Percentiles rank a stretch among this genome's conserved stretches.
These are phyloP conservation scores for Chrysosporium keratinophilum DNA, from an alignment of 2,329 filamentous ascomycete genomes.

Conservation along the genomic window DNA sequence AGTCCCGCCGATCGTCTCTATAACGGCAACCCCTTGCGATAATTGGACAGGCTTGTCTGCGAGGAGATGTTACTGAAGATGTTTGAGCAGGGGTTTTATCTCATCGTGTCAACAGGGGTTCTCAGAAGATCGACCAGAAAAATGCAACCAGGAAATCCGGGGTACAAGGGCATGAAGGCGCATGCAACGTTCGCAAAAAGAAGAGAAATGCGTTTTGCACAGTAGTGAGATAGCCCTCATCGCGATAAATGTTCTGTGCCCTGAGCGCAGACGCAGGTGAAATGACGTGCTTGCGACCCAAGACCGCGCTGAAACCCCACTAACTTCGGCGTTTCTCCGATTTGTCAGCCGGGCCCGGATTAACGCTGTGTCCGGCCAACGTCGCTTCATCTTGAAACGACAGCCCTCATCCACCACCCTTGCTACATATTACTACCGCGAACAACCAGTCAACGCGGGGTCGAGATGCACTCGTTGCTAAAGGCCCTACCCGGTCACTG, in stretches of 20 bases:
- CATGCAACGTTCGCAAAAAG: neutral
- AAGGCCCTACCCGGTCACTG: too few relatives aligned
- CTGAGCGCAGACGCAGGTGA: neutral
- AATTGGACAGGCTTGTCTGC: slow-evolving; percentile 9
- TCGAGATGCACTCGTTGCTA: too few relatives aligned
- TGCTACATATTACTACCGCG: too few relatives aligned
- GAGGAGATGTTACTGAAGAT: slow-evolving; percentile 8
- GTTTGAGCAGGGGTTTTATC: slow-evolving; percentile 9
- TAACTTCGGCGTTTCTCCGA: slow-evolving; percentile 1
- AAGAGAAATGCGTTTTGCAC: neutral
- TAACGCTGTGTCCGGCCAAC: neutral
- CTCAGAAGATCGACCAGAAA: slow-evolving; percentile 5
- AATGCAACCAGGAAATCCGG: slow-evolving; percentile 10
- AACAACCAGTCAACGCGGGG: too few relatives aligned
- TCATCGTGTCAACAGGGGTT: slow-evolving; percentile 4
- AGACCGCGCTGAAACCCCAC: neutral
- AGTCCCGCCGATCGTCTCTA: neutral
- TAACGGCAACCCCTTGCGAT: slow-evolving; percentile 1
- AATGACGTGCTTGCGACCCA: slow-evolving; percentile 6
- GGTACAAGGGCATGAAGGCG: neutral
- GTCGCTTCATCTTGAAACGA: neutral
- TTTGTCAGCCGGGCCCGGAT: neutral
- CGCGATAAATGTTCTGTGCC: neutral
- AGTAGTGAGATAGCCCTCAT: neutral
- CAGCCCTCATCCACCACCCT: too few relatives aligned